A percentile compares a stretch with the other conserved stretches of the same genome.
These are phyloP conservation scores for Wallacemonas rigidus DNA, from an alignment of 208 protist genomes.

Conservation along the genomic window DNA sequence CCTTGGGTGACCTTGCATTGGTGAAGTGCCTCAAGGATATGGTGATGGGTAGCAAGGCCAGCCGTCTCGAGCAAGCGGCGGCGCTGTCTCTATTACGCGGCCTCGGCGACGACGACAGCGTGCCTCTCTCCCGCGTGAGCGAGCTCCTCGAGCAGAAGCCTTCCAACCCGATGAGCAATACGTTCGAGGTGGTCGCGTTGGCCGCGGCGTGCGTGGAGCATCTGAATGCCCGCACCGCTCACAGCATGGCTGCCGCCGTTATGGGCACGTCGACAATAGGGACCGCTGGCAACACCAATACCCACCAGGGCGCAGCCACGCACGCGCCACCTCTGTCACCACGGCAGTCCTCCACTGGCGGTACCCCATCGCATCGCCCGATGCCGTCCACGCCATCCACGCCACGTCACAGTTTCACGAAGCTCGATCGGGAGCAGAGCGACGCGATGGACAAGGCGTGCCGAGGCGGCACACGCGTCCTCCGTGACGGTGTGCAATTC, in stretches of 20 bases:
- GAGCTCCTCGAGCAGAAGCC: background rate
- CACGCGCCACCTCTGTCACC: no score
- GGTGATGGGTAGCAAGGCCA: constrained; percentile 1
- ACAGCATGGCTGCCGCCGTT: background rate
- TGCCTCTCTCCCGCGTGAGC: background rate
- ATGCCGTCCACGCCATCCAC: constrained; percentile 3
- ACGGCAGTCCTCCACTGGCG: background rate
- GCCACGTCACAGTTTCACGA: background rate
- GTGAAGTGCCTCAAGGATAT: background rate
- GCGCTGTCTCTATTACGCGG: constrained; percentile 6
- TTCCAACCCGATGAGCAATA: constrained; percentile 9
- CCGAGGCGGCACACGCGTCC: constrained; percentile 4
- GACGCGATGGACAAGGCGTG: constrained; percentile 16
- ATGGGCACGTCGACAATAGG: no score
- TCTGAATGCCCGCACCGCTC: constrained; percentile 10
- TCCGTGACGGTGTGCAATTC: constrained; percentile 4
- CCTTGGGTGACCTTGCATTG: background rate
- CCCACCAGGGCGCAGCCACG: no score
- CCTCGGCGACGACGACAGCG: background rate
- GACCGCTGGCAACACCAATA: no score
- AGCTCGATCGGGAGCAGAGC: constrained; percentile 13
- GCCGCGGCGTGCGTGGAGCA: constrained; percentile 7
- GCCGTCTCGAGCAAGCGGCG: constrained; percentile 7
- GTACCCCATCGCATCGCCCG: background rate
- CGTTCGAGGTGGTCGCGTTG: constrained; percentile 14